These are phyloP conservation scores for Aotearoamyces nothofagi DNA, from an alignment of 2,329 filamentous ascomycete genomes.

Conservation along the genomic window DNA sequence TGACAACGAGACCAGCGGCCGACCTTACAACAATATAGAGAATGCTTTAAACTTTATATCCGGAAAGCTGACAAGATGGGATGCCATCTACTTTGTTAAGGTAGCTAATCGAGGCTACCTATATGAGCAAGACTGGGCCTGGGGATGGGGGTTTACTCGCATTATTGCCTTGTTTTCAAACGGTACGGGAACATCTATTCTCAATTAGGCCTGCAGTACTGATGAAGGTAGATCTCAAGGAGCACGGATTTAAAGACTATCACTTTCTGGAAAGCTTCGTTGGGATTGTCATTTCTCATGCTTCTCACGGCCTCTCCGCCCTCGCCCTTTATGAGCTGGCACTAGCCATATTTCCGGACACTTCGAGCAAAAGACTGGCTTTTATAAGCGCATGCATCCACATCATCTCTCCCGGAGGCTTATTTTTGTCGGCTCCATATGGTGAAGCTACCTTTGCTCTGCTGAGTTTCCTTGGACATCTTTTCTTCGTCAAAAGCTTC, in stretches of 20 bases:
- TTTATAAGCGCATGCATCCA: conserved; percentile 61
- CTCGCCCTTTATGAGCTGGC: conserved; percentile 57
- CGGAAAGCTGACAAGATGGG: conserved; percentile 56
- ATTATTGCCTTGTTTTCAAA: conserved; percentile 20
- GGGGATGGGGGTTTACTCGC: conserved; percentile 39
- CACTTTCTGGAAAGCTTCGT: conserved; percentile 30
- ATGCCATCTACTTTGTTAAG: conserved; percentile 62
- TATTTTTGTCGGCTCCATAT: conserved; percentile 83
- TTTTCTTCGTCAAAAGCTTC: conserved; percentile 45
- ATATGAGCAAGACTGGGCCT: conserved; percentile 79
- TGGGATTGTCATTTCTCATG: conserved; percentile 53
- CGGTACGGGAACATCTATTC: conserved; percentile 8
- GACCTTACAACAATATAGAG: conserved; percentile 14
- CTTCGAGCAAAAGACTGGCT: conserved; percentile 30
- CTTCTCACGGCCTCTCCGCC: conserved; percentile 64
- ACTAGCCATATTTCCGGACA: conserved; percentile 32
- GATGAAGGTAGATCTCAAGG: conserved; percentile 11
- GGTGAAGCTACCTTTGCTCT: conserved; percentile 67
- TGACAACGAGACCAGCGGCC: background rate
- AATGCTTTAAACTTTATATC: conserved; percentile 9
- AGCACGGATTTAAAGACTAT: conserved; percentile 15
- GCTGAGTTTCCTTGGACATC: conserved; percentile 59
- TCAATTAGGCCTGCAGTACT: background rate
- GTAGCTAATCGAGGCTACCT: conserved; percentile 46
- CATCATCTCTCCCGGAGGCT: conserved; percentile 70